A percentile compares a stretch with the other conserved stretches of the same genome.
phyloP scores from a whole-genome alignment of 257 asterid species.

The Parsonsia alboflavescens region DNA sequence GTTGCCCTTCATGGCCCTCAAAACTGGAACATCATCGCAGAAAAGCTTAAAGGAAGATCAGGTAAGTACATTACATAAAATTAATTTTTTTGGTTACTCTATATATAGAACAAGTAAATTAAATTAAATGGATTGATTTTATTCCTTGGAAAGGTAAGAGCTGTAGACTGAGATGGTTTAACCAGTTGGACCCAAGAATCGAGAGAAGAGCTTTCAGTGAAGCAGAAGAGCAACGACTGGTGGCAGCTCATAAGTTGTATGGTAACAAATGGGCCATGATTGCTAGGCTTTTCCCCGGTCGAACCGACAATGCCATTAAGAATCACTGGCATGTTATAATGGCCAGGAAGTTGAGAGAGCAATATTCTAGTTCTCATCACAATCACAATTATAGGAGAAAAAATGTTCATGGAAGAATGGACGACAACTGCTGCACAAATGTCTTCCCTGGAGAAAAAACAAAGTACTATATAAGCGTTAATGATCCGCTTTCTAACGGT shows the following conservation, averaged over 20 bases:
- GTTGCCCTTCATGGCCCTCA: constrained; percentile 53
- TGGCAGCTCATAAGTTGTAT: not conserved
- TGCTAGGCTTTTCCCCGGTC: constrained; percentile 1
- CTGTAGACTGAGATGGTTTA: constrained; percentile 11
- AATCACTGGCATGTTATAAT: constrained; percentile 13
- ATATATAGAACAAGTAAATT: too few relatives aligned
- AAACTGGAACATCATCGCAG: constrained; percentile 59
- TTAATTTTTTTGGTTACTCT: too few relatives aligned
- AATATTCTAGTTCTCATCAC: not conserved
- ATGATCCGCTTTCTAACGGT: not conserved
- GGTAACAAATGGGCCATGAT: constrained; percentile 11
- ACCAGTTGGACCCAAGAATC: constrained; percentile 1
- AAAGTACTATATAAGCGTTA: not conserved
- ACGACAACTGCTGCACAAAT: not conserved
- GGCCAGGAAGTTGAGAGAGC: constrained; percentile 3
- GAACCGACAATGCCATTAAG: constrained; percentile 5
- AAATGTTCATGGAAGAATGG: not conserved
- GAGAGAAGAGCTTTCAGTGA: constrained; percentile 7
- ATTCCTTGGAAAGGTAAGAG: not conserved
- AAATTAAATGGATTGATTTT: not conserved
- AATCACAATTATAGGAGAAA: not conserved
- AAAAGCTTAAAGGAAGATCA: constrained; percentile 48
- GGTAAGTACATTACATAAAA: constrained; percentile 19
- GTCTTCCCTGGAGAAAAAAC: not conserved
- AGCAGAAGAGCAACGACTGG: not conserved